These are phyloP conservation scores for Hypomyces rosellus DNA, from an alignment of 2,329 filamentous ascomycete species.

Conservation along the genomic window DNA sequence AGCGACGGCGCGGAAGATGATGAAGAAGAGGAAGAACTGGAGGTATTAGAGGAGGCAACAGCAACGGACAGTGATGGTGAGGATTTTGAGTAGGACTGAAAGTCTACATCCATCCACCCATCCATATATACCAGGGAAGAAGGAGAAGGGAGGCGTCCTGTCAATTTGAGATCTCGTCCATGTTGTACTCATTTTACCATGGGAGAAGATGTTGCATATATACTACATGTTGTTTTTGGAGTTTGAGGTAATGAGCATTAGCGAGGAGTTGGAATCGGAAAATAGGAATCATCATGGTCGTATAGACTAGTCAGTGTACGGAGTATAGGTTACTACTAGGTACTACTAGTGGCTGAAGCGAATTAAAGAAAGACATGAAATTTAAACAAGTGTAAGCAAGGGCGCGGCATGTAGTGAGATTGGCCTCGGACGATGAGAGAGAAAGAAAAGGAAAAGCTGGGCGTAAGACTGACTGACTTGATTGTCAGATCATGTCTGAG, in stretches of 20 bases:
- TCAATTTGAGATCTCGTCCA: not conserved
- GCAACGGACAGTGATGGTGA: constrained; percentile 44
- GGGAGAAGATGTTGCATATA: not conserved
- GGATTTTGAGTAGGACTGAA: constrained; percentile 27
- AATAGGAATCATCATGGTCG: not conserved
- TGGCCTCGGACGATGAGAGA: no score
- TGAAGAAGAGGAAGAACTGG: constrained; percentile 36
- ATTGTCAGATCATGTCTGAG: no score
- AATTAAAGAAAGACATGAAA: not conserved
- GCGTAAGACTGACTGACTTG: no score
- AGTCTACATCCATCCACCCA: no score
- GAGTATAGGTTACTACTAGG: no score
- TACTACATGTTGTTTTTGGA: no score
- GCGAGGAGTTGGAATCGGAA: constrained; percentile 12
- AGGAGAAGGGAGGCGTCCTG: not conserved
- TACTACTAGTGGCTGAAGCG: not conserved
- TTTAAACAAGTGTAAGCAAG: not conserved
- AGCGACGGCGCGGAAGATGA: constrained; percentile 47
- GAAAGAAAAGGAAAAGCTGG: no score
- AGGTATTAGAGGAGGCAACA: constrained; percentile 47
- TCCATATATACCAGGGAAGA: no score
- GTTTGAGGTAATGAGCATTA: not conserved
- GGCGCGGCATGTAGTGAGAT: no score
- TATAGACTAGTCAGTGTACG: not conserved
- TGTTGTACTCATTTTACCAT: constrained; percentile 7